Evolutionary conservation across 345 rosid genomes (phyloP), one percentile per base, ranked within the genome.

Genomic region (Aurinia saxatilis): DNA sequence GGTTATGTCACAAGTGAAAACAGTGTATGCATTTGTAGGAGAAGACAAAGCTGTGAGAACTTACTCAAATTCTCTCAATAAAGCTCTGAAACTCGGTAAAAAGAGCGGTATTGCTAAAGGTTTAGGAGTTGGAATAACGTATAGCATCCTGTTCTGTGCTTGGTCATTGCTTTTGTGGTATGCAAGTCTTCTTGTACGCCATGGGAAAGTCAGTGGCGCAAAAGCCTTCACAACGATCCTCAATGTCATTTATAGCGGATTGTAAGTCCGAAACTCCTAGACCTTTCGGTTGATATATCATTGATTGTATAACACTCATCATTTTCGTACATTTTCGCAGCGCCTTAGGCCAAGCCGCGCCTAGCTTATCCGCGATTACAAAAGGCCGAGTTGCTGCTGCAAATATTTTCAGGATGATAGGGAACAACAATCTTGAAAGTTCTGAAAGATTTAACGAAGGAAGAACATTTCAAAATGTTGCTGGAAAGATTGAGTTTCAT

Each of bases 21-120:
- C 95, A 5, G 86, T 88, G 19, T 84, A 85, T 63, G 81, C 98
- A 35, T 91, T 74, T 73, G 95, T 79, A 1, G 96, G 98, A 46
- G 95, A 88, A 75, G 82, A 77, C n/a, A 80, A 58, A 71, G 90
- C 95, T 61, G 68, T 84, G 12, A 73, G 71, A 49, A 51, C 81
- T 50, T 88, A 88, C 78, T 84, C 88, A 12, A 54, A 30, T 11
- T 74, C 84, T 29, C 88, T 91, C 21, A 77, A 74, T 27, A 75
- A 63, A 4, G 86, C 84, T 18, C 82, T 81, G 23, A 80, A 78
- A 71, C 47, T 81, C 21, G 86, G 88, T 57, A 80, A 84, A 72
- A 82, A 66, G 63, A 73, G 87, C 50, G 91, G 91, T 27, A 6
- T 82, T 21, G 88, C 91, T 23, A 88, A 91, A 73, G 95, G 95